A percentile compares a stretch with the other conserved stretches of the same genome.
These are phyloP conservation scores for Fusarium piperis DNA, from an alignment of 2,329 filamentous ascomycete species.

Conservation along the genomic window DNA sequence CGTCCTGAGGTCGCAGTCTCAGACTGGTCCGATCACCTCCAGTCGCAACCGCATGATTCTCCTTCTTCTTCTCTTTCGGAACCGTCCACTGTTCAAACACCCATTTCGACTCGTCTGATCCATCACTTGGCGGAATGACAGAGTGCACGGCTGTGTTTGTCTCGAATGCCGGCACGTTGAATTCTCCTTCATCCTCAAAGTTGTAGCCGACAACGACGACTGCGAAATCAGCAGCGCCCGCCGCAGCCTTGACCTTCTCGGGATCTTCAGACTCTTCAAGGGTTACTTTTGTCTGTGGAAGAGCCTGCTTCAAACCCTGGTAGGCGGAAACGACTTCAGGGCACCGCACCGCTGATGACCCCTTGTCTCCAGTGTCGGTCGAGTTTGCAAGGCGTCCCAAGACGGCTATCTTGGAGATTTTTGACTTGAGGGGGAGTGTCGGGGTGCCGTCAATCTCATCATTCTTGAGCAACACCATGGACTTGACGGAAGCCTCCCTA, in stretches of 20 bases:
- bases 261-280: slow-evolving; percentile 11
- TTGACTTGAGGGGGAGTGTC: background rate
- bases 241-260: background rate
- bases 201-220: slow-evolving; percentile 34
- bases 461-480: slow-evolving; percentile 38
- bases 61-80: background rate
- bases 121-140: slow-evolving; percentile 6
- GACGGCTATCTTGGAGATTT: slow-evolving; percentile 15
- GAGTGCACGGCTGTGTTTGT: background rate
- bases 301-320: slow-evolving; percentile 12
- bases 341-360: slow-evolving; percentile 25
- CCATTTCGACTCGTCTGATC: background rate
- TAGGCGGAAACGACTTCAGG: slow-evolving; percentile 16
- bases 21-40: slow-evolving; percentile 31
- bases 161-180: slow-evolving; percentile 18
- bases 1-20: slow-evolving; percentile 15
- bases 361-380: slow-evolving; percentile 28
- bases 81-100: background rate
- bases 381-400: slow-evolving; percentile 30
- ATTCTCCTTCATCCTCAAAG: slow-evolving; percentile 31
- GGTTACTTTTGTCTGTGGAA: background rate
- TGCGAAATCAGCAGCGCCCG: slow-evolving; percentile 10
- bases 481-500: slow-evolving; percentile 16
- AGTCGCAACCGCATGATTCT: slow-evolving; percentile 18
- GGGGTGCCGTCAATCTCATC: background rate